Evolutionary conservation across 225 moss, liverwort and hornwort genomes (phyloP).

Genomic region (Pseudoscleropodium purum): DNA sequence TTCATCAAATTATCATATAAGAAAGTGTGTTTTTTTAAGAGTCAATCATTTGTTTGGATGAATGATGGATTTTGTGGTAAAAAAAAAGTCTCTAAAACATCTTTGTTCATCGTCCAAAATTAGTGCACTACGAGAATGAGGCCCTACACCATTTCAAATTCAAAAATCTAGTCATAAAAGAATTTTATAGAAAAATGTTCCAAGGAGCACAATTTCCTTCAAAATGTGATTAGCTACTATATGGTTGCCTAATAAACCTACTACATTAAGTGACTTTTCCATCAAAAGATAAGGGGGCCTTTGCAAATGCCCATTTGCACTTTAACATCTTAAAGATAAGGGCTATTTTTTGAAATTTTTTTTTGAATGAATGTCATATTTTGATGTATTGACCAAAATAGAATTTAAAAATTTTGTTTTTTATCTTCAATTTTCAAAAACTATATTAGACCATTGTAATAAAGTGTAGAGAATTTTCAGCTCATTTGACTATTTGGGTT

Average conservation of each 20-base stretch:
- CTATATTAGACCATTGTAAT: neutral
- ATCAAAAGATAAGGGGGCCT: neutral
- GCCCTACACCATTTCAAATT: neutral
- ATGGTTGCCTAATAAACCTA: accelerated
- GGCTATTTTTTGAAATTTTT: neutral
- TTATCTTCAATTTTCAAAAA: neutral
- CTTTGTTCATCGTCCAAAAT: accelerated
- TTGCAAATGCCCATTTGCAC: neutral
- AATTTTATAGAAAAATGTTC: neutral
- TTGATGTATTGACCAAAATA: neutral
- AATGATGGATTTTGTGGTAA: neutral
- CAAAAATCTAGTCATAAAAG: neutral
- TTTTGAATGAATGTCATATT: neutral
- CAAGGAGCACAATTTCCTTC: accelerated
- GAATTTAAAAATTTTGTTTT: too few species aligned
- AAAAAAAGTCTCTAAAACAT: accelerated
- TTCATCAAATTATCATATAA: neutral
- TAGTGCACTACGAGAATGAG: accelerated
- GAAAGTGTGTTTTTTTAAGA: neutral
- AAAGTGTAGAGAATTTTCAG: neutral
- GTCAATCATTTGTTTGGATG: too few species aligned
- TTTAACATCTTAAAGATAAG: accelerated
- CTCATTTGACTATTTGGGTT: neutral
- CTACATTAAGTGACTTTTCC: accelerated
- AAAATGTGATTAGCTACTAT: neutral